Percentiles rank a stretch among this genome's conserved stretches.
Evolutionary conservation across 805 yeast species (phyloP).

Genomic region (Metschnikowia reukaufii): DNA sequence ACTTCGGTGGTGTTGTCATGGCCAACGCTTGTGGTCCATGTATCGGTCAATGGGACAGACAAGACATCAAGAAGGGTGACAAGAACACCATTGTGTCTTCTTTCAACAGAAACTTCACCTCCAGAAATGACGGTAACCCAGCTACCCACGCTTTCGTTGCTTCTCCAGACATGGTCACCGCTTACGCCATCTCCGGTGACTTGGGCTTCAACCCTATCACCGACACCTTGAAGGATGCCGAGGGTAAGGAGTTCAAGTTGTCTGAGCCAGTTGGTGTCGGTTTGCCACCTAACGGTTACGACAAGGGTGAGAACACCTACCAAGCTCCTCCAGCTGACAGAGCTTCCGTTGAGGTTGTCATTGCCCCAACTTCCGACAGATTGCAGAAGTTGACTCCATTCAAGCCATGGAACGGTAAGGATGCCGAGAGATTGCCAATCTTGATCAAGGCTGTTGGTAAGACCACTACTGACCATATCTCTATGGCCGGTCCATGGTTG

Average conservation of each 20-base stretch:
- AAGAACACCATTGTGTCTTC: conserved; percentile 96
- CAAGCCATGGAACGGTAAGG: conserved; percentile 96
- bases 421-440: conserved; percentile 83
- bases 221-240: conserved; percentile 80
- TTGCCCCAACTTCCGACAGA: conserved; percentile 92
- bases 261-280: conserved; percentile 87
- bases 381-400: conserved; percentile 92
- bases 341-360: conserved; percentile 66
- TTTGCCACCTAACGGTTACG: conserved; percentile 87
- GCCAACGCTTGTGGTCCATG: conserved; percentile 99
- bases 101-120: conserved; percentile 96
- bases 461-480: conserved; percentile 98
- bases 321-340: conserved; percentile 96
- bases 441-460: conserved; percentile 95
- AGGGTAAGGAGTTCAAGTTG: conserved; percentile 89
- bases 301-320: conserved; percentile 90
- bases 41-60: conserved; percentile 99
- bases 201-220: conserved; percentile 95
- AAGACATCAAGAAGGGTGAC: conserved; percentile 87
- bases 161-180: conserved; percentile 94
- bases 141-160: conserved; percentile 96
- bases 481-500: conserved; percentile 99
- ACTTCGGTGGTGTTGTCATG: conserved; percentile 89
- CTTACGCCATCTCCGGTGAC: conserved; percentile 94
- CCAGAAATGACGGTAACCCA: conserved; percentile 98